These are phyloP conservation scores for Marasmius tenuissimus DNA, from an alignment of 1,284 basidiomycete species.

Conservation along the genomic window DNA sequence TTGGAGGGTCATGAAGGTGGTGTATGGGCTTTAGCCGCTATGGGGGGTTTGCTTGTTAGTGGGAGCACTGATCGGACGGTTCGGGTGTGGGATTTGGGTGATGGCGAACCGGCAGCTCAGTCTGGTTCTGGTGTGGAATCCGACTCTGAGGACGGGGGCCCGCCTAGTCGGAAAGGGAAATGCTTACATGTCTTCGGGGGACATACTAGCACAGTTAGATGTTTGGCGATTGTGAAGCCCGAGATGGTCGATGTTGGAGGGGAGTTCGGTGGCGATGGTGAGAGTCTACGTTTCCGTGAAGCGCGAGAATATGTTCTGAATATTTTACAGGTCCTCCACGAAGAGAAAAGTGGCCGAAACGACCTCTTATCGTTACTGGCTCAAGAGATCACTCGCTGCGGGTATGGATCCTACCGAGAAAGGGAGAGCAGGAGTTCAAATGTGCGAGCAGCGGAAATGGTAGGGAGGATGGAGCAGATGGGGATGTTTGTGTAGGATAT, in stretches of 20 bases:
- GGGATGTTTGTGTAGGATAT: slow-evolving; percentile 53
- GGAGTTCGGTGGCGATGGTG: slow-evolving; percentile 46
- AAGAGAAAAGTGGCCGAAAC: slow-evolving; percentile 81
- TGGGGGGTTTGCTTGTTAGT: slow-evolving; percentile 85
- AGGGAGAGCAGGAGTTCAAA: slow-evolving; percentile 73
- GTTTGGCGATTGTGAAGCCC: slow-evolving; percentile 87
- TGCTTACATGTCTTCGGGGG: slow-evolving; percentile 92
- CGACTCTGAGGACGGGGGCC: not conserved
- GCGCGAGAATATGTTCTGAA: not conserved
- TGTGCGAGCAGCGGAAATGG: slow-evolving; percentile 42
- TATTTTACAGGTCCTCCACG: slow-evolving; percentile 25
- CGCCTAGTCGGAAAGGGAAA: slow-evolving; percentile 21
- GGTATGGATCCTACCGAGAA: slow-evolving; percentile 86
- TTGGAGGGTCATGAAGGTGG: slow-evolving; percentile 92
- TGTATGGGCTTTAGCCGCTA: slow-evolving; percentile 90
- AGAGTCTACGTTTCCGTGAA: slow-evolving; percentile 16
- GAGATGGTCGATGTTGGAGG: slow-evolving; percentile 72
- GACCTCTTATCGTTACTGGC: slow-evolving; percentile 89
- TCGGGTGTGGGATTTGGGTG: slow-evolving; percentile 83
- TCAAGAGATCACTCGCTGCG: slow-evolving; percentile 88
- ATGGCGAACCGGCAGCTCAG: not conserved
- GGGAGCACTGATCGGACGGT: slow-evolving; percentile 95
- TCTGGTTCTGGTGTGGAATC: not conserved
- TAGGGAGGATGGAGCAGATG: slow-evolving; percentile 69
- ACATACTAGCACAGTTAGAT: slow-evolving; percentile 91